Evolutionary conservation across 1,284 basidiomycete species (phyloP), one percentile per base, ranked within the genome.

Genomic region (Apiotrichum veenhuisii): DNA sequence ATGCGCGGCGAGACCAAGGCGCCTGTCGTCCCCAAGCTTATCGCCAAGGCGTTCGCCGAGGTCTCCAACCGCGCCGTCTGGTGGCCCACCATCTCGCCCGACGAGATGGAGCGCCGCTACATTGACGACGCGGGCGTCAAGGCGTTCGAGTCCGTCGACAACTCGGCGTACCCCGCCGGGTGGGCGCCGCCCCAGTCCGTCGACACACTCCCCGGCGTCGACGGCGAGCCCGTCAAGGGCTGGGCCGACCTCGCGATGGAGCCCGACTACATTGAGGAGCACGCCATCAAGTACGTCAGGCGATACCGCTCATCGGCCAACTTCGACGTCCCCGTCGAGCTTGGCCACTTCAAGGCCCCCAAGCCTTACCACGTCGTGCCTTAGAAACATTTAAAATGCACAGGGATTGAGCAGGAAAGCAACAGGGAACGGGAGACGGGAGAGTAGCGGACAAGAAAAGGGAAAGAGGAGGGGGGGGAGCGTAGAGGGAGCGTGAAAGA

Each of bases 41-140:
- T 90, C 53, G 89, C 93, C 46, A 79, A 83, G 49, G 70, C 82
- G 9, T 77, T 91, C 34, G 83, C 93, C 7, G 84, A 80, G 64
- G 75, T 82, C 30, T 83, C 85, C 43, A 89, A 97, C 77, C 73
- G 79, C 5, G 81, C 84, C 0, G 46, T 82, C 17, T 98, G 93
- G 94, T 98, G 94, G 94, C 94, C 93, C 18, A 84, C 89, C 57
- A 81, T 97, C 59, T 86, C 84, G 72, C 89, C 91, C 1, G 95
- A 98, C 76, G 94, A 98, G 78, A 87, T 98, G 27, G 83, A 84
- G 68, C 82, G 95, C 68, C 84, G 91, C 63, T 96, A 85, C 78
- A 85, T 98, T 64, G 83, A 94, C 78, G 95, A 98, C 76, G 65
- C 72, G 52, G 70, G 71, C 40, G 69, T 72, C 72, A 81, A 49